Base-by-base conservation (phyloP, 495 filamentous ascomycete species). In the Evansstolkia leycettana region DNA sequence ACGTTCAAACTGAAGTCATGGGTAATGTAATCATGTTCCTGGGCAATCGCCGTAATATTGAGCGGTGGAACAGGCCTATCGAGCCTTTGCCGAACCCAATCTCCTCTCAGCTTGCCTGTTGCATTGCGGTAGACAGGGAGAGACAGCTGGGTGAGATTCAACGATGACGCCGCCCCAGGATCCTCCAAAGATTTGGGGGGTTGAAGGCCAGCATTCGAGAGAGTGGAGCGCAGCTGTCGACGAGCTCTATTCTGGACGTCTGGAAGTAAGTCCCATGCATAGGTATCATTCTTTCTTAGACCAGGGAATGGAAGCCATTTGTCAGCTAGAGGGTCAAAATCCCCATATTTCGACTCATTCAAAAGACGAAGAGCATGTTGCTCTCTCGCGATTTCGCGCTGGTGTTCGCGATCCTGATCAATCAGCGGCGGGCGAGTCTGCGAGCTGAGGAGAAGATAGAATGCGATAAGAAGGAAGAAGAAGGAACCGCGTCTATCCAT, bases 261-360 rank as follows among this genome's bases (percentile, higher is more conserved):
- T 1, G 56, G 54, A 8, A 82, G 55, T 17, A 74, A 41, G 27
- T 72, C 68, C 87, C 86, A 94, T 2, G 72, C 76, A 56, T 77
- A 85, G 19, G 68, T 76, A 52, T 92, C 79, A 24, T 76, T 71
- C 38, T 77, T 61, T 34, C 80, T 69, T 15, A 88, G 72, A 2
- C 87, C 87, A 10, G 79, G 76, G 39, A 89, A 58, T 37, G 92
- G 89, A 39, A 92, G 60, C 64, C 76, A 88, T 41, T 61, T 62
- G 41, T 67, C 56, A 10, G 73, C 54, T 40, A 34, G 40, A 3
- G 78, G 70, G 37, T 77, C 54, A 39, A 90, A 83, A 53, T 83
- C 82, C 37, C 76, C 75, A 70, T 85, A 90, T 41, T 60, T 59
- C 13, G 84, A 80, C 41, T 63, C 70, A 47, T 84, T 84, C 16